phyloP scores from a whole-genome alignment of 1,139 yeast species.

The Saccharomycopsis hybrid region DNA sequence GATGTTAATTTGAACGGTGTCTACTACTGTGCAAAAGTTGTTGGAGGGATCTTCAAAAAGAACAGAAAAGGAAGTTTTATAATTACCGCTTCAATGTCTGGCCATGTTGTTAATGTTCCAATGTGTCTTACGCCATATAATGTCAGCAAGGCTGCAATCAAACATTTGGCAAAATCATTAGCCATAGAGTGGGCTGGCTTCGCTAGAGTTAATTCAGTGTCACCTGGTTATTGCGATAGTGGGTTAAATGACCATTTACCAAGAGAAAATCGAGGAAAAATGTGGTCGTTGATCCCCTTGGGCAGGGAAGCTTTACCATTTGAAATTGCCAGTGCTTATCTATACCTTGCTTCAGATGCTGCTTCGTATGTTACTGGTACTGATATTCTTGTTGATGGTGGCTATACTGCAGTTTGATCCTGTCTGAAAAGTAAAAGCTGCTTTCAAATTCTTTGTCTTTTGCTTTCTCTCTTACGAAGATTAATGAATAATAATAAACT shows the following conservation, averaged over 20 bases:
- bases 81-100: conserved; percentile 91
- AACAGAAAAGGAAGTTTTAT: conserved; percentile 64
- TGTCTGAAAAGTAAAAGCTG: no score
- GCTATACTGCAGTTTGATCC: conserved; percentile 38
- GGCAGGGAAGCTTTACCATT: conserved; percentile 76
- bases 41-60: conserved; percentile 67
- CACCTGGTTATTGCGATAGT: conserved; percentile 64
- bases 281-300: conserved; percentile 67
- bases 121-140: conserved; percentile 86
- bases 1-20: conserved; percentile 72
- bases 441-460: no score
- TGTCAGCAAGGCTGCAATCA: conserved; percentile 83
- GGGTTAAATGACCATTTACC: conserved; percentile 17
- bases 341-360: conserved; percentile 80
- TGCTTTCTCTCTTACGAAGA: no score
- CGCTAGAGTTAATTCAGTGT: conserved; percentile 78
- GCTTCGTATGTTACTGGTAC: conserved; percentile 80
- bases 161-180: conserved; percentile 72
- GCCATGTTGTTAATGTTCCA: conserved; percentile 84
- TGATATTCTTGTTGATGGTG: conserved; percentile 81
- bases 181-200: conserved; percentile 90
- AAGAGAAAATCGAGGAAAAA: conserved; percentile 40
- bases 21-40: conserved; percentile 65
- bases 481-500: no score
- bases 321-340: conserved; percentile 81